phyloP scores from a whole-genome alignment of 768 basidiomycete species.

The Imleria badia region DNA sequence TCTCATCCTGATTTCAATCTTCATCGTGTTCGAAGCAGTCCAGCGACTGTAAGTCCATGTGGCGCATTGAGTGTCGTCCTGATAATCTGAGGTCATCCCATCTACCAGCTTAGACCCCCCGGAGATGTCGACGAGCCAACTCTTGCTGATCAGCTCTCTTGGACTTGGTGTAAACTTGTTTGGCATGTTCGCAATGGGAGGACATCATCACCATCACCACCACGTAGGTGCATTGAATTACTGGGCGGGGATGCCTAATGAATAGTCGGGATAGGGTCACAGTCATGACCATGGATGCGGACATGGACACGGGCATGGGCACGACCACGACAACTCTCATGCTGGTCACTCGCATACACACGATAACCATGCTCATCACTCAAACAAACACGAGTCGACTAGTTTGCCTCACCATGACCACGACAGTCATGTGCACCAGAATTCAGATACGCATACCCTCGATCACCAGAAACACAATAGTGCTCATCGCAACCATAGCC shows the following conservation, averaged over 20 bases:
- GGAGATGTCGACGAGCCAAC: conserved; percentile 95
- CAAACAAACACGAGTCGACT: conserved; percentile 8
- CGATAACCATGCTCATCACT: conserved; percentile 28
- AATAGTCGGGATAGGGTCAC: conserved; percentile 18
- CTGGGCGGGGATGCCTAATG: not conserved
- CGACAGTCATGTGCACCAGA: conserved; percentile 18
- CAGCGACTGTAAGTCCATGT: conserved; percentile 70
- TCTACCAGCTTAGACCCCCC: conserved; percentile 79
- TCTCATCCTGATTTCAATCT: conserved; percentile 90
- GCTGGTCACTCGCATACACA: conserved; percentile 34
- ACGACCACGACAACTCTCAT: conserved; percentile 35
- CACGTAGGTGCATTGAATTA: conserved; percentile 51
- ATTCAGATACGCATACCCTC: conserved; percentile 12
- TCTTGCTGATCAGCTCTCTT: conserved; percentile 83
- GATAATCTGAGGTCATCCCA: not conserved
- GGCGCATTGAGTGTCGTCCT: conserved; percentile 21
- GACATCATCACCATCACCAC: conserved; percentile 76
- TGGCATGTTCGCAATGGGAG: conserved; percentile 99
- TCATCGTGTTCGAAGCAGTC: conserved; percentile 97
- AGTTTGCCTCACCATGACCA: conserved; percentile 20
- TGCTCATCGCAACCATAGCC: conserved; percentile 17
- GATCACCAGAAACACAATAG: conserved; percentile 8
- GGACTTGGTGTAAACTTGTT: conserved; percentile 94
- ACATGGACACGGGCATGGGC: conserved; percentile 3
- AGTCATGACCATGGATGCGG: conserved; percentile 14